These are phyloP conservation scores for Microsporum ferrugineum DNA, from an alignment of 2,329 filamentous ascomycete genomes.

Conservation along the genomic window DNA sequence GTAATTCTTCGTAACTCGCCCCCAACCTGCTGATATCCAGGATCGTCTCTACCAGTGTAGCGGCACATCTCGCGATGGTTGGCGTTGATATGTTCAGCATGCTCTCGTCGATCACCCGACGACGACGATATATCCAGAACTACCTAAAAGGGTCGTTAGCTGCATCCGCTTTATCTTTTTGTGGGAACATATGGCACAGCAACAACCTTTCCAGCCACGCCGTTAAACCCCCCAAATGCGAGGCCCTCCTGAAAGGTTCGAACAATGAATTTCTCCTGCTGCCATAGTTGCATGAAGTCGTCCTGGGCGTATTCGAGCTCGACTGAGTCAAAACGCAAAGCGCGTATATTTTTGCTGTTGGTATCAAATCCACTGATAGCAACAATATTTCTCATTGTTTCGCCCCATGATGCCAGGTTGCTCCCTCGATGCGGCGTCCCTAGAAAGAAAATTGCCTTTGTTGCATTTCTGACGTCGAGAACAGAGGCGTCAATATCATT, in stretches of 20 bases:
- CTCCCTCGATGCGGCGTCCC: neutral
- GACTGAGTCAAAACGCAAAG: neutral
- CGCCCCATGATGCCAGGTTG: neutral
- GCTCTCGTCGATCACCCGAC: conserved; percentile 23
- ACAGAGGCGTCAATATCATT: neutral
- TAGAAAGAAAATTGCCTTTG: neutral
- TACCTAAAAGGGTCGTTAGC: conserved; percentile 13
- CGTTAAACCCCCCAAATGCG: neutral
- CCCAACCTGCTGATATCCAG: conserved; percentile 25
- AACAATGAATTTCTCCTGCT: neutral
- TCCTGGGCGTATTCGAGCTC: neutral
- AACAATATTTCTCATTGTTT: neutral
- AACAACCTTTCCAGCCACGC: neutral
- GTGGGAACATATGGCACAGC: neutral
- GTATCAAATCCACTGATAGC: neutral
- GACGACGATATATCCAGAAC: conserved; percentile 31
- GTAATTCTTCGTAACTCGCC: conserved; percentile 10
- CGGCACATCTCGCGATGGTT: conserved; percentile 31
- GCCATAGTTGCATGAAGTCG: neutral
- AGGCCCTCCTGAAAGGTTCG: neutral
- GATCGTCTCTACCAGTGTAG: conserved; percentile 21
- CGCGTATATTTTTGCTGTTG: neutral
- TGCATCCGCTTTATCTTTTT: neutral
- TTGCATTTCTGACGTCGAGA: neutral
- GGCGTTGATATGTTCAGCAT: conserved; percentile 23